Evolutionary conservation across 2,329 filamentous ascomycete species (phyloP).

Genomic region (Hypoxylon sp.): DNA sequence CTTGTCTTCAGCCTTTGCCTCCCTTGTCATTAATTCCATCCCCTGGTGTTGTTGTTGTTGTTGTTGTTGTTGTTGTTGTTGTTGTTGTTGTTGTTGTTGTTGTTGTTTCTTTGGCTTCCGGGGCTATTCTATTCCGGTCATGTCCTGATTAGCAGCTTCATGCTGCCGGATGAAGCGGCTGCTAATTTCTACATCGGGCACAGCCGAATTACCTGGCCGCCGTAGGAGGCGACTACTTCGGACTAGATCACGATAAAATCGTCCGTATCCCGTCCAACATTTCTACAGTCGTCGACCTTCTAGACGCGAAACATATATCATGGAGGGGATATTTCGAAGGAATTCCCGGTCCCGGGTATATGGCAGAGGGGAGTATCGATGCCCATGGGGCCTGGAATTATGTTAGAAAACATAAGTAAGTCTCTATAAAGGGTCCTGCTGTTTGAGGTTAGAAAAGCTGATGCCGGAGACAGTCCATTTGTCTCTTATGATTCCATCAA

Average conservation of each 20-base stretch:
- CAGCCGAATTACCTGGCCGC: conserved; percentile 65
- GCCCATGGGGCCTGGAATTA: conserved; percentile 55
- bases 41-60: background rate
- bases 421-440: background rate
- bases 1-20: background rate
- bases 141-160: background rate
- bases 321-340: conserved; percentile 66
- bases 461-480: conserved; percentile 55
- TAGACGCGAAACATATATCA: conserved; percentile 59
- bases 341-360: conserved; percentile 62
- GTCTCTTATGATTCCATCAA: conserved; percentile 61
- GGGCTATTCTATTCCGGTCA: background rate
- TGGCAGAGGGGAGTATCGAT: conserved; percentile 59
- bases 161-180: background rate
- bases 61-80: background rate
- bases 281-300: conserved; percentile 63
- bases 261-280: conserved; percentile 62
- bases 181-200: conserved; percentile 8
- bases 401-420: conserved; percentile 61
- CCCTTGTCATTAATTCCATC: background rate
- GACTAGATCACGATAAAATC: conserved; percentile 62
- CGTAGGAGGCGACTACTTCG: conserved; percentile 64
- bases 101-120: too few species aligned
- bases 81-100: background rate
- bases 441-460: background rate